Evolutionary conservation across 345 rosid genomes (phyloP).

Genomic region (Combretum micranthum): DNA sequence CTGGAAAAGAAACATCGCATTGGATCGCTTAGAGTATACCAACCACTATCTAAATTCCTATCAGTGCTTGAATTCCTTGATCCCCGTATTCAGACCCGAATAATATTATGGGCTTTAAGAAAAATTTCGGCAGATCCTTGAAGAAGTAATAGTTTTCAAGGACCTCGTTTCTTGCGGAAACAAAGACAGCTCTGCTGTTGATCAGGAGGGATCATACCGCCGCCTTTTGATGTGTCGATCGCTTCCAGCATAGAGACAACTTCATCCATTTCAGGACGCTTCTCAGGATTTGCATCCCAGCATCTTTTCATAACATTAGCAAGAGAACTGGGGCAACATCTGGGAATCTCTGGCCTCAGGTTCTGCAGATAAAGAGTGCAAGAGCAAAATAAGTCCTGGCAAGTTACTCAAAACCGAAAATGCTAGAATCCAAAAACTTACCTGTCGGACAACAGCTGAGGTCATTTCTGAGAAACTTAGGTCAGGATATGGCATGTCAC

Average conservation of each 20-base stretch:
- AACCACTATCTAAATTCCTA: too few species aligned
- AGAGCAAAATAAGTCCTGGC: background rate
- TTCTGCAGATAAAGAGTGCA: conserved; percentile 35
- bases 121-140: too few species aligned
- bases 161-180: conserved; percentile 80
- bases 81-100: too few species aligned
- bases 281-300: conserved; percentile 95
- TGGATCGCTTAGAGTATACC: too few species aligned
- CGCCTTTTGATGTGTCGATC: conserved; percentile 80
- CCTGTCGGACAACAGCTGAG: conserved; percentile 96
- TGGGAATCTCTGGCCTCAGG: conserved; percentile 93
- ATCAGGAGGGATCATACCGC: conserved; percentile 94
- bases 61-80: too few species aligned
- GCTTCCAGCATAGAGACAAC: conserved; percentile 88
- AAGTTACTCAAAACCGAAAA: background rate
- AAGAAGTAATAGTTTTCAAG: conserved; percentile 26
- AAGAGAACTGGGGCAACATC: conserved; percentile 89
- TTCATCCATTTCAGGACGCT: conserved; percentile 97
- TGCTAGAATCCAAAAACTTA: conserved; percentile 7
- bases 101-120: too few species aligned
- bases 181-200: conserved; percentile 84
- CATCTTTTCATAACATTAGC: conserved; percentile 92
- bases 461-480: conserved; percentile 95
- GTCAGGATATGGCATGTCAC: conserved; percentile 98
- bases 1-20: too few species aligned